Base-by-base conservation (phyloP, 805 yeast genomes). In the Cyberlindnera mycetangii region DNA sequence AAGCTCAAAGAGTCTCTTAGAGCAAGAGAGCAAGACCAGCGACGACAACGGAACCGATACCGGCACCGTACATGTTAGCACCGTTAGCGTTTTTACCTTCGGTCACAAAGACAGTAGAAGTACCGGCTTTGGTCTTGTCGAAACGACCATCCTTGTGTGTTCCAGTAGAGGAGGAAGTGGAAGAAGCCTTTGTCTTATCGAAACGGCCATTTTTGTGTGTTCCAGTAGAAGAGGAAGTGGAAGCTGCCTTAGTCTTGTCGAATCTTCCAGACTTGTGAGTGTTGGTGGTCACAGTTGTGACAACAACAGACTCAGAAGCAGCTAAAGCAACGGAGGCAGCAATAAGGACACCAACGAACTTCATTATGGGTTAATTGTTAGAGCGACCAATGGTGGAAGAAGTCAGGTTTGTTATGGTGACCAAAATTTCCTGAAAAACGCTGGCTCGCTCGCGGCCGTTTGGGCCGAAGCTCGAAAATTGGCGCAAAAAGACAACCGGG, bases 201-300 rank as follows among this genome's bases (percentile, higher is more conserved):
- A 75, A 76, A 58, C 71, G 70, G 52, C 86, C 86, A 52, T 69
- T 70, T 50, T 63, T 71, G 71, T 79, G 85, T 42, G 85, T 79
- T 45, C 73, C 72, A 45, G 74, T 63, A 19, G 62, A 50, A 16
- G 69, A 48, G 4, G 76, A 48, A n/a, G 63, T 54, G 36, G 62
- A 49, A 7, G 71, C 47, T 30, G 63, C 57, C 50, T 62, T 53
- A 42, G 78, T 72, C 64, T 76, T 73, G 68, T 76, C 69, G 53
- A 75, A 76, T 58, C 70, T 71, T 52, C 86, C 86, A 52, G 69
- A 70, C 51, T 64, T 71, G 71, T 79, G 85, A 43, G 85, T 79
- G 48, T 74, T 74, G 55, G 65, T 61, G 12, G 49, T 49, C 39
- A 54, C 37, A 6, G 37, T 50, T 24, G 37, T 47, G 7, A 14